A percentile compares a stretch with the other conserved stretches of the same genome.
phyloP scores from a whole-genome alignment of 2,329 filamentous ascomycete species.

The Juglanconis sp. region DNA sequence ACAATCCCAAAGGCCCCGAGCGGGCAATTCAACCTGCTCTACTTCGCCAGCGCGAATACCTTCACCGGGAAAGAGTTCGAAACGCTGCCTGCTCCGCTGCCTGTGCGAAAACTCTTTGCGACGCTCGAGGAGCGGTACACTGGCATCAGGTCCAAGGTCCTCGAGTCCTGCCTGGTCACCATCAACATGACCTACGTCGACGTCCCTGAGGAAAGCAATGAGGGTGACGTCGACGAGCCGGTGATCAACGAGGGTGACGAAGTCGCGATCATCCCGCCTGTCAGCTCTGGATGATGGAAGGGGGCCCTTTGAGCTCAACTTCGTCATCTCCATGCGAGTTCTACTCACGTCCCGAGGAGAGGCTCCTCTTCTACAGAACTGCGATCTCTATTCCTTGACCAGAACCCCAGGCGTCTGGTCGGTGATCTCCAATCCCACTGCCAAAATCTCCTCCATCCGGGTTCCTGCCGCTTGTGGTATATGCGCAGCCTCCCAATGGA shows the following conservation, averaged over 20 bases:
- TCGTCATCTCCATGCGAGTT: not conserved
- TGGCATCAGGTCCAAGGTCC: slow-evolving; percentile 65
- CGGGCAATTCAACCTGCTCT: slow-evolving; percentile 75
- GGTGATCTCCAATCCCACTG: slow-evolving; percentile 6
- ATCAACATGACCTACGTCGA: slow-evolving; percentile 82
- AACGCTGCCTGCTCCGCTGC: slow-evolving; percentile 62
- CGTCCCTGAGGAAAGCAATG: slow-evolving; percentile 46
- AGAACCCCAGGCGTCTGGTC: not conserved
- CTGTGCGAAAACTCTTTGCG: slow-evolving; percentile 60
- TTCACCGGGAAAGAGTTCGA: slow-evolving; percentile 69
- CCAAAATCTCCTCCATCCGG: slow-evolving; percentile 23
- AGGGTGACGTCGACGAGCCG: slow-evolving; percentile 35
- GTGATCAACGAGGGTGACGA: slow-evolving; percentile 73
- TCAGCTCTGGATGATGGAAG: slow-evolving; percentile 70
- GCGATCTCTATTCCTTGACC: not conserved
- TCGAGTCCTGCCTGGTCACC: slow-evolving; percentile 72
- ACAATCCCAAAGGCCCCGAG: slow-evolving; percentile 45
- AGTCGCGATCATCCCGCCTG: slow-evolving; percentile 82
- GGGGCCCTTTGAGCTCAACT: not conserved
- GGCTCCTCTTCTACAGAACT: slow-evolving; percentile 19
- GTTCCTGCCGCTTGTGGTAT: slow-evolving; percentile 13
- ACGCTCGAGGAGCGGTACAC: slow-evolving; percentile 66
- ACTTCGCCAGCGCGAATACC: slow-evolving; percentile 74
- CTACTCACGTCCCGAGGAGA: slow-evolving; percentile 21
- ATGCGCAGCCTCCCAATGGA: slow-evolving; percentile 15